Conservation (phyloP, 768 basidiomycete genomes). For the Asterophora lycoperdoides region DNA sequence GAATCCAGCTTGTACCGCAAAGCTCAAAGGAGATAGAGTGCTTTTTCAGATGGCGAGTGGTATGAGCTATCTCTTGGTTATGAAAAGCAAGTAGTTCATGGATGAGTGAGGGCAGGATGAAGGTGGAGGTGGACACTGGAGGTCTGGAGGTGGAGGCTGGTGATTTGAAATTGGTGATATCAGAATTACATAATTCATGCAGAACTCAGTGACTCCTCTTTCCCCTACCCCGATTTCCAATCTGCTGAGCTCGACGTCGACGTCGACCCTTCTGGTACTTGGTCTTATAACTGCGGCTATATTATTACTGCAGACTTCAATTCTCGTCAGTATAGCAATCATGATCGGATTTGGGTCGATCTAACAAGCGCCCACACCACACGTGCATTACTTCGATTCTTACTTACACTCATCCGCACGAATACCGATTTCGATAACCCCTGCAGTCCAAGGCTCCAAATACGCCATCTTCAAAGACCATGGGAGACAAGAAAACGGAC, state of each 20-base stretch:
- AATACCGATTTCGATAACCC: slow-evolving; percentile 1
- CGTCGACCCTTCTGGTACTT: slow-evolving; percentile 5
- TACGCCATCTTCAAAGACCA: slow-evolving; percentile 9
- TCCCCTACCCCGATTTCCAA: slow-evolving; percentile 7
- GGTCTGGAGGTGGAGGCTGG: too few relatives aligned
- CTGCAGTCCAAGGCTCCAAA: slow-evolving; percentile 10
- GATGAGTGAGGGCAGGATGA: too few relatives aligned
- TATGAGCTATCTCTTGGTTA: too few relatives aligned
- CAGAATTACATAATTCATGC: slow-evolving; percentile 8
- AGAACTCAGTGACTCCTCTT: neutral
- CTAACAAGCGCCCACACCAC: slow-evolving; percentile 3
- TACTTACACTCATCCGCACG: neutral
- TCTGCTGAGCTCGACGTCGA: slow-evolving; percentile 12
- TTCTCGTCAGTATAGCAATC: slow-evolving; percentile 12
- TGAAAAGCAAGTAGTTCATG: too few relatives aligned
- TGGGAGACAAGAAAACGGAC: slow-evolving; percentile 45
- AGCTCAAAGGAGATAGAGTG: too few relatives aligned
- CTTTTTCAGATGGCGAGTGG: too few relatives aligned
- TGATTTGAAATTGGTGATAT: too few relatives aligned
- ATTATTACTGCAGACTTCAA: slow-evolving; percentile 1
- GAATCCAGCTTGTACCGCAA: too few relatives aligned
- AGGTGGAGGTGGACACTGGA: too few relatives aligned
- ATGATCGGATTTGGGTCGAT: neutral
- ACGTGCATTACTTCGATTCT: slow-evolving; percentile 4
- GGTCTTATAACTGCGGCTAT: slow-evolving; percentile 1